A percentile compares a stretch with the other conserved stretches of the same genome.
These are phyloP conservation scores for Pyrrhoderma noxium DNA, from an alignment of 1,284 basidiomycete species.

Conservation along the genomic window DNA sequence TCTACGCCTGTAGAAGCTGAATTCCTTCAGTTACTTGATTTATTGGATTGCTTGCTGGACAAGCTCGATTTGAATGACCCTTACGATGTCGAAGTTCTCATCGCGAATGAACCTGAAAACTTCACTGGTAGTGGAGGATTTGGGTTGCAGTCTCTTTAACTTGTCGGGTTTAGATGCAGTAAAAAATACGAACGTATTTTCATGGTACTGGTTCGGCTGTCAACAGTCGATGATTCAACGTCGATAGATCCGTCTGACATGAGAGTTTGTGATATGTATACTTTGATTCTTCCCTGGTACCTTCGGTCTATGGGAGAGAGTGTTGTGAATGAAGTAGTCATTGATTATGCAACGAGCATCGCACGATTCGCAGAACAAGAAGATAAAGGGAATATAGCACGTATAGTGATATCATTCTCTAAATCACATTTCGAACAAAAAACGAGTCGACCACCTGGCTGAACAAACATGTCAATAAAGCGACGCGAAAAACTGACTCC, in stretches of 20 bases:
- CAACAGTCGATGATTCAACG: conserved; percentile 54
- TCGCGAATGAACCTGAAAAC: conserved; percentile 61
- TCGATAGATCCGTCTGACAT: conserved; percentile 70
- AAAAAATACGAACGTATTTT: conserved; percentile 65
- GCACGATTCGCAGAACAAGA: conserved; percentile 66
- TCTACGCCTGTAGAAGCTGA: conserved; percentile 81
- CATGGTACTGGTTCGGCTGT: conserved; percentile 59
- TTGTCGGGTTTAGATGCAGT: conserved; percentile 79
- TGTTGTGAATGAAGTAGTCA: conserved; percentile 51
- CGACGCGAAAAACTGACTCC: no score
- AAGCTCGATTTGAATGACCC: conserved; percentile 70
- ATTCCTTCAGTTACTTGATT: conserved; percentile 62
- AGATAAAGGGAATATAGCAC: conserved; percentile 68
- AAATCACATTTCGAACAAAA: conserved; percentile 82
- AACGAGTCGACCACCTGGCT: no score
- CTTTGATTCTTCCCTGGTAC: conserved; percentile 82
- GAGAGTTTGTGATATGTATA: conserved; percentile 79
- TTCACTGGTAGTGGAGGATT: conserved; percentile 64
- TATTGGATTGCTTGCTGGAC: conserved; percentile 66
- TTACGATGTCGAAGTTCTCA: conserved; percentile 52
- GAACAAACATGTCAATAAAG: no score
- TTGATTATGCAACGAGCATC: conserved; percentile 72
- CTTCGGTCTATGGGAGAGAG: conserved; percentile 71
- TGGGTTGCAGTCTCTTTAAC: conserved; percentile 67
- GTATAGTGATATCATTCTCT: conserved; percentile 85